phyloP scores from a whole-genome alignment of 306 rosid species.

The Begonia loranthoides region DNA sequence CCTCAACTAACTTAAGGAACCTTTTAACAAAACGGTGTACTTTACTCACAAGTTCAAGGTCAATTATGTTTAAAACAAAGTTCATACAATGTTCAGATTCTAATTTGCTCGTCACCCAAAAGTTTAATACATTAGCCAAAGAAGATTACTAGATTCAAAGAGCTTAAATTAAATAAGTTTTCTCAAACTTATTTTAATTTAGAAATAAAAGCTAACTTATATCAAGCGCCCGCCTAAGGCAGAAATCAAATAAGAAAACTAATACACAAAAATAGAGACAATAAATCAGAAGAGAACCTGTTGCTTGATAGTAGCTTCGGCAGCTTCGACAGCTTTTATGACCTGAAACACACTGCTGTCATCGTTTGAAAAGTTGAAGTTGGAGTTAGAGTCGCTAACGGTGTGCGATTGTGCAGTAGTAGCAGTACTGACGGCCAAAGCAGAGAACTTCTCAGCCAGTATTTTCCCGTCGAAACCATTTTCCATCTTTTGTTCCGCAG shows the following conservation, averaged over 20 bases:
- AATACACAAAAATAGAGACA: background rate
- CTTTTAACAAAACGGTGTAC: no score
- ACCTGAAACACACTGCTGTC: constrained; percentile 66
- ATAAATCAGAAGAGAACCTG: constrained; percentile 38
- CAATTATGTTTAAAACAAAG: no score
- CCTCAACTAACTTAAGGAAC: no score
- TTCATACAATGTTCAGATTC: no score
- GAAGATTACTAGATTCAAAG: no score
- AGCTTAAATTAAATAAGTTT: no score
- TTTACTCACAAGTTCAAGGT: no score
- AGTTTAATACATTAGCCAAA: no score
- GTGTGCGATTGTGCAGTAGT: constrained; percentile 7
- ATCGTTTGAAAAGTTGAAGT: constrained; percentile 20
- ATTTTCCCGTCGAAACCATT: constrained; percentile 58
- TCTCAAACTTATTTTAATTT: no score
- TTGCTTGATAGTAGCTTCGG: constrained; percentile 76
- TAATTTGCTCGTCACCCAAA: no score
- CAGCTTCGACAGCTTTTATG: constrained; percentile 89
- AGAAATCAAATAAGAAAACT: background rate
- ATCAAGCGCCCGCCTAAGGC: no score
- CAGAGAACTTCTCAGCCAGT: constrained; percentile 59
- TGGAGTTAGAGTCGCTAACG: constrained; percentile 17
- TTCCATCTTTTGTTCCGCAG: constrained; percentile 48
- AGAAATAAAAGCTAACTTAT: no score
- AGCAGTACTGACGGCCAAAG: constrained; percentile 30